Conservation (phyloP, 768 basidiomycete genomes). For the Mycena sanguinolenta region DNA sequence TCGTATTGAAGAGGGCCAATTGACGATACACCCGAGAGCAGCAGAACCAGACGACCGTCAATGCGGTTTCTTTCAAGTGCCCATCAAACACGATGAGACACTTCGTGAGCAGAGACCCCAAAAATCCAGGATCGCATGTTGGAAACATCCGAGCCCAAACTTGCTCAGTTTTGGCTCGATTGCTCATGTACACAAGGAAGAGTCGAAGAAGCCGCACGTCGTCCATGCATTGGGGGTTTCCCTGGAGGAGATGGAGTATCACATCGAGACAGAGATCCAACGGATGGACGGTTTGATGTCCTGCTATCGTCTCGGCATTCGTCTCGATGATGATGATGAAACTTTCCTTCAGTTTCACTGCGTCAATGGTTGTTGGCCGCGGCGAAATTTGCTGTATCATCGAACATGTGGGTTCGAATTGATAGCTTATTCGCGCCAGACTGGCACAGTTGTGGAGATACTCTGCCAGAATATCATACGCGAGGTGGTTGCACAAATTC, state of each 20-base stretch:
- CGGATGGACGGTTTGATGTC: neutral
- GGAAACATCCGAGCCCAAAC: neutral
- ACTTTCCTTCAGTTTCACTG: neutral
- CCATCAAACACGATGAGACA: no score
- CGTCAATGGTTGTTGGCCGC: neutral
- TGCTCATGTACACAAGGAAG: neutral
- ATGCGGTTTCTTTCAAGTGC: no score
- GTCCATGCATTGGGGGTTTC: neutral
- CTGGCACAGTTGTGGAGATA: neutral
- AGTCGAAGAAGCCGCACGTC: neutral
- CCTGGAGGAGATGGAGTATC: neutral
- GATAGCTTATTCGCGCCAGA: neutral
- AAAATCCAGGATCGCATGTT: neutral
- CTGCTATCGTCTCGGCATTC: neutral
- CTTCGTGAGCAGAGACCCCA: neutral
- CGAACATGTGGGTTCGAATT: slow-evolving; percentile 11
- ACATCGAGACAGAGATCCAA: neutral
- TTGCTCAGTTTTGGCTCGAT: neutral
- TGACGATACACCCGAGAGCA: no score
- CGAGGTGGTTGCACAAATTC: neutral
- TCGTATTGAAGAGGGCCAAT: no score
- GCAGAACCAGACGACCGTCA: no score
- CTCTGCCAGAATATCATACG: neutral
- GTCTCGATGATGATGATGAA: neutral
- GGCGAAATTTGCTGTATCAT: neutral